phyloP scores from a whole-genome alignment of 1,284 basidiomycete species.

The Mycena sp. region DNA sequence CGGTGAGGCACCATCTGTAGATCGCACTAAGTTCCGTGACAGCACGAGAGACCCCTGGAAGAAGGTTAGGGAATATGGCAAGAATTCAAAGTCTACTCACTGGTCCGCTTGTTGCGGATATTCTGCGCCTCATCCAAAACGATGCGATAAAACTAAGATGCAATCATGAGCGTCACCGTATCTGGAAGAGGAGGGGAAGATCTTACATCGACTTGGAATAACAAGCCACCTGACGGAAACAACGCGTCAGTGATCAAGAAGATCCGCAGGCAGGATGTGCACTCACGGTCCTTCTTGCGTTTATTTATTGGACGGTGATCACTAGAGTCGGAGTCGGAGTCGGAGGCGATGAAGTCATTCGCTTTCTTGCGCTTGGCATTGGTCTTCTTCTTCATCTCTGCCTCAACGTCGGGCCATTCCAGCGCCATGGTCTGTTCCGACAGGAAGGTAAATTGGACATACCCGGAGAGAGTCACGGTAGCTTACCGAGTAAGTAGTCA shows the following conservation, averaged over 20 bases:
- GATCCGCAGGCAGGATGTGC: too few species aligned
- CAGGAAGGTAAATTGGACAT: slow-evolving; percentile 1
- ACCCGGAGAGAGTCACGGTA: background rate
- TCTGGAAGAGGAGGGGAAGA: background rate
- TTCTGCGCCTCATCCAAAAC: slow-evolving; percentile 66
- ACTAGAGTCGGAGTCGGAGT: slow-evolving; percentile 48
- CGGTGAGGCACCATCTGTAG: slow-evolving; percentile 65
- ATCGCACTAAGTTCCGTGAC: slow-evolving; percentile 53
- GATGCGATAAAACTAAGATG: slow-evolving; percentile 57
- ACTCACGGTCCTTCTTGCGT: slow-evolving; percentile 46
- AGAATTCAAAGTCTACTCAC: slow-evolving; percentile 41
- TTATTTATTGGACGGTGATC: slow-evolving; percentile 40
- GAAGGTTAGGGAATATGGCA: background rate
- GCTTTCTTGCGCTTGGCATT: slow-evolving; percentile 51
- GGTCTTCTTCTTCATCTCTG: slow-evolving; percentile 49
- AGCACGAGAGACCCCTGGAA: slow-evolving; percentile 55
- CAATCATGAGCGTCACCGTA: background rate
- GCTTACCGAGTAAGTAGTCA: slow-evolving; percentile 64
- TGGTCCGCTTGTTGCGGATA: slow-evolving; percentile 60
- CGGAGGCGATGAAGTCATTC: slow-evolving; percentile 52
- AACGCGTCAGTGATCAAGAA: too few species aligned
- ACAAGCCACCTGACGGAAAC: slow-evolving; percentile 47
- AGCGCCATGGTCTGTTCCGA: slow-evolving; percentile 57
- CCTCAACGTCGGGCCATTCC: slow-evolving; percentile 66
- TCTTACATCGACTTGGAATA: slow-evolving; percentile 58